Evolutionary conservation across 768 basidiomycete genomes (phyloP).

Genomic region (Boletus reticulatus): DNA sequence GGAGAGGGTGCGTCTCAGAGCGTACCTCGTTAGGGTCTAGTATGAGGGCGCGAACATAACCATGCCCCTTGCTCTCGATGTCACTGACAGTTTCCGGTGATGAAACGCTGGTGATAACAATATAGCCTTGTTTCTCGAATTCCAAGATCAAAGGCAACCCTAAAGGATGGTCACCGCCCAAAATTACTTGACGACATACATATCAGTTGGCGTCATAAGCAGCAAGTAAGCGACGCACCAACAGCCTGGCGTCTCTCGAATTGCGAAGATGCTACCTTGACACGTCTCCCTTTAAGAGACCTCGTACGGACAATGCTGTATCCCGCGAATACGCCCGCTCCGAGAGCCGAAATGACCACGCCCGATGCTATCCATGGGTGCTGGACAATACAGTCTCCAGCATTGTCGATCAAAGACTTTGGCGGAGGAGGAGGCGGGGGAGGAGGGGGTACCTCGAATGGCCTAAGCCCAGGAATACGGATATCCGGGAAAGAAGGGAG

Average conservation of each 20-base stretch:
- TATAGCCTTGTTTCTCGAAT: slow-evolving; percentile 76
- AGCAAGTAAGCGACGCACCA: slow-evolving; percentile 28
- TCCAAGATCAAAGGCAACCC: slow-evolving; percentile 71
- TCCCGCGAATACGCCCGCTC: slow-evolving; percentile 59
- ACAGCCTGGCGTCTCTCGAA: slow-evolving; percentile 46
- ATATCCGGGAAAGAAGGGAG: slow-evolving; percentile 47
- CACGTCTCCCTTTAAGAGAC: slow-evolving; percentile 20
- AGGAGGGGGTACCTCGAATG: slow-evolving; percentile 65
- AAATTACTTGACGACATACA: slow-evolving; percentile 50
- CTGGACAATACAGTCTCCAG: slow-evolving; percentile 49
- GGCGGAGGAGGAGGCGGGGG: slow-evolving; percentile 60
- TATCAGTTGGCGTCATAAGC: background rate
- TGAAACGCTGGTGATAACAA: slow-evolving; percentile 78
- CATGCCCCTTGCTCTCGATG: slow-evolving; percentile 65
- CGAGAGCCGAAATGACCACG: slow-evolving; percentile 54
- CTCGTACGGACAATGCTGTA: slow-evolving; percentile 39
- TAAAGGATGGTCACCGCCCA: slow-evolving; percentile 76
- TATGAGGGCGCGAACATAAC: slow-evolving; percentile 78
- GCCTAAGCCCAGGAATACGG: slow-evolving; percentile 61
- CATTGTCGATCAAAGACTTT: slow-evolving; percentile 43
- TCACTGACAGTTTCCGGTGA: slow-evolving; percentile 61
- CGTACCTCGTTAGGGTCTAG: slow-evolving; percentile 76
- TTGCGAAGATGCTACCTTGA: slow-evolving; percentile 27
- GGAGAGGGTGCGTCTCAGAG: background rate
- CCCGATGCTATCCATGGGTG: slow-evolving; percentile 64